Conservation (phyloP, 805 yeast species). For the Metschnikowia kunwiensis region DNA sequence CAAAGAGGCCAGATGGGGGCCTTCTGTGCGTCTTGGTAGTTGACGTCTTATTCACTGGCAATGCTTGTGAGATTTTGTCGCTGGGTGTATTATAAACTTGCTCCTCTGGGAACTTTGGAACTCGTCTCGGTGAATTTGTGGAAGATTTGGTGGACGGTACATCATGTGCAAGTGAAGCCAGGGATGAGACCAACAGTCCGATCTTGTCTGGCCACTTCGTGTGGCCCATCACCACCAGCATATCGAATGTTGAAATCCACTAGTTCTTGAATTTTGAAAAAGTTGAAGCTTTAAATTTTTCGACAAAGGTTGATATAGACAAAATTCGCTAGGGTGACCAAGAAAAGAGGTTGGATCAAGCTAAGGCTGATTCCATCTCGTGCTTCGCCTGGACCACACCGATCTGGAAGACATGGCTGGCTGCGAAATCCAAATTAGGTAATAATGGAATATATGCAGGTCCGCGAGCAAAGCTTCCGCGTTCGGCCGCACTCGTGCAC, state of each 20-base stretch:
- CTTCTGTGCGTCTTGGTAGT: conserved; percentile 1
- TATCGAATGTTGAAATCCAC: background rate
- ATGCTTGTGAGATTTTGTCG: background rate
- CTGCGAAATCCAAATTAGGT: conserved; percentile 14
- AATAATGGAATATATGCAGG: conserved; percentile 4
- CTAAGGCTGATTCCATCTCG: conserved; percentile 5
- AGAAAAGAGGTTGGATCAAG: no score
- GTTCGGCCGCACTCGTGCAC: no score
- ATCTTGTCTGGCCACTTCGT: conserved; percentile 11
- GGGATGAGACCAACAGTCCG: conserved; percentile 9
- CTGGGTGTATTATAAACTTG: no score
- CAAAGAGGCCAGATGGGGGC: conserved; percentile 14
- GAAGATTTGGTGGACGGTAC: conserved; percentile 1
- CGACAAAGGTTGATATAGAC: no score
- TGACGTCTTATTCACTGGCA: no score
- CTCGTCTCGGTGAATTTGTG: background rate
- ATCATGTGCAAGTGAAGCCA: conserved; percentile 5
- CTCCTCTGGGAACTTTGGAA: no score
- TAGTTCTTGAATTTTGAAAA: no score
- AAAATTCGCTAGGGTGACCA: no score
- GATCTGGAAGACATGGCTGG: conserved; percentile 12
- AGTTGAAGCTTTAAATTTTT: no score
- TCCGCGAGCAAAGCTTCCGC: background rate
- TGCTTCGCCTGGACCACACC: conserved; percentile 1
- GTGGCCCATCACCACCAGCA: conserved; percentile 14